These are phyloP conservation scores for Mycocentrospora acerina DNA, from an alignment of 2,329 filamentous ascomycete genomes.

Conservation along the genomic window DNA sequence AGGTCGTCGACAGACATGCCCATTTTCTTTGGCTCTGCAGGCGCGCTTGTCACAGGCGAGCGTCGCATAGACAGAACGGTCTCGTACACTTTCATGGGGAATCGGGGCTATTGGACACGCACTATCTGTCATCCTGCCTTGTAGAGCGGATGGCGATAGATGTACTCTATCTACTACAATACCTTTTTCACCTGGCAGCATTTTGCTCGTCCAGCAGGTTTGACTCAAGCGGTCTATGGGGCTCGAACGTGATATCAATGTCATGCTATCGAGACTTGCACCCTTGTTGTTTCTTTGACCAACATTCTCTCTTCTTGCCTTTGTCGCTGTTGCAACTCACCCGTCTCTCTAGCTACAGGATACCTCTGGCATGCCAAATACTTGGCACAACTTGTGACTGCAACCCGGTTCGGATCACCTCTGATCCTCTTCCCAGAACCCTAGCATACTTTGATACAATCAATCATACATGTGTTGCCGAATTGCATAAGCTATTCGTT, in stretches of 20 bases:
- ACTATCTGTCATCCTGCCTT: slow-evolving; percentile 39
- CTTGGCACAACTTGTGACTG: slow-evolving; percentile 18
- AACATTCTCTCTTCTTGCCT: slow-evolving; percentile 10
- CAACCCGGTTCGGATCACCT: slow-evolving; percentile 24
- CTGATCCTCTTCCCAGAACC: slow-evolving; percentile 24
- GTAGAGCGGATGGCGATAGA: slow-evolving; percentile 40
- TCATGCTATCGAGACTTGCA: slow-evolving; percentile 42
- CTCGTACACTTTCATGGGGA: slow-evolving; percentile 7
- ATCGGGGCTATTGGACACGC: slow-evolving; percentile 31
- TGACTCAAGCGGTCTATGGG: slow-evolving; percentile 33
- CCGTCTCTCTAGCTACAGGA: slow-evolving; percentile 17
- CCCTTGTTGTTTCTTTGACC: slow-evolving; percentile 25
- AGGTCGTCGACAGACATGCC: slow-evolving; percentile 28
- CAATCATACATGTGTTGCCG: slow-evolving; percentile 16
- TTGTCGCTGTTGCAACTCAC: slow-evolving; percentile 17
- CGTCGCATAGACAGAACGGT: slow-evolving; percentile 9
- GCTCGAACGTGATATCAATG: slow-evolving; percentile 42
- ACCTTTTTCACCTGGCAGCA: slow-evolving; percentile 23
- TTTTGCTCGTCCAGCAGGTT: slow-evolving; percentile 32
- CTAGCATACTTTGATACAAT: slow-evolving; percentile 21
- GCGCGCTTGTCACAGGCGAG: background rate
- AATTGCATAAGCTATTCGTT: slow-evolving; percentile 18
- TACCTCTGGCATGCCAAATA: slow-evolving; percentile 4
- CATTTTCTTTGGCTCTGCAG: slow-evolving; percentile 9
- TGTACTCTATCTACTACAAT: slow-evolving; percentile 40